Percentiles rank a stretch among this genome's conserved stretches.
These are phyloP conservation scores for Nigrograna mackinnonii DNA, from an alignment of 2,329 filamentous ascomycete species.

Conservation along the genomic window DNA sequence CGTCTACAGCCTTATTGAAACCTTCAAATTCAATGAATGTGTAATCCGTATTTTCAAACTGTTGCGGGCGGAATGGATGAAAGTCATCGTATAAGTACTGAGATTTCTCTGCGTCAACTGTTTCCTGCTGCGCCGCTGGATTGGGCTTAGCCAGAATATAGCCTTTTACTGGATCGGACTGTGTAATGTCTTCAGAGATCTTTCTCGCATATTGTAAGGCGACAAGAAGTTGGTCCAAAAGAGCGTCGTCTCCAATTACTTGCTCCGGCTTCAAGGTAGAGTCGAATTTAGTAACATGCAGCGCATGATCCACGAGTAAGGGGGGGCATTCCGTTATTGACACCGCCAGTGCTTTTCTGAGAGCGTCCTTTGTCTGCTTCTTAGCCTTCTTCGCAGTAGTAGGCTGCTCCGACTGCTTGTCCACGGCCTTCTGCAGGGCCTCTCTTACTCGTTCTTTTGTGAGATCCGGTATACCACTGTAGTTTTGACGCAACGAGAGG, in stretches of 20 bases:
- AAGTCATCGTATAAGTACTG: constrained; percentile 86
- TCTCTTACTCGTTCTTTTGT: constrained; percentile 72
- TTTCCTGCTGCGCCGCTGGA: constrained; percentile 34
- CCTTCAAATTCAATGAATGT: constrained; percentile 76
- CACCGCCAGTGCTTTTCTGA: constrained; percentile 79
- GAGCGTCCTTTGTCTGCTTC: constrained; percentile 72
- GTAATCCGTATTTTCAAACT: constrained; percentile 71
- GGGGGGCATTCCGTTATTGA: constrained; percentile 90
- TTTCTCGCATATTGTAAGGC: constrained; percentile 72
- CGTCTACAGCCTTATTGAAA: constrained; percentile 92
- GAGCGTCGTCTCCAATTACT: constrained; percentile 66
- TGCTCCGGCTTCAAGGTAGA: constrained; percentile 67
- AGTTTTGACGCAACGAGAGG: constrained; percentile 83
- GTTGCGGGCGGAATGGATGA: constrained; percentile 84
- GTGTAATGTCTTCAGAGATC: constrained; percentile 70
- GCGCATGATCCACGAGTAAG: constrained; percentile 82
- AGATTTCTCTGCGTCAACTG: constrained; percentile 46
- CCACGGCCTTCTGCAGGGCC: constrained; percentile 69
- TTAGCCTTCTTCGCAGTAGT: constrained; percentile 67
- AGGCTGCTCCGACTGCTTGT: constrained; percentile 58
- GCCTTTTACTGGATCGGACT: constrained; percentile 68
- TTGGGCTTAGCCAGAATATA: constrained; percentile 81
- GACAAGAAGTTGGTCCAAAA: constrained; percentile 68
- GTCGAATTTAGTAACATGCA: constrained; percentile 73
- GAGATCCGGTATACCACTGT: constrained; percentile 71